Evolutionary conservation across 2,329 filamentous ascomycete species (phyloP), one percentile per base, ranked within the genome.

Genomic region (Alternaria rosae): DNA sequence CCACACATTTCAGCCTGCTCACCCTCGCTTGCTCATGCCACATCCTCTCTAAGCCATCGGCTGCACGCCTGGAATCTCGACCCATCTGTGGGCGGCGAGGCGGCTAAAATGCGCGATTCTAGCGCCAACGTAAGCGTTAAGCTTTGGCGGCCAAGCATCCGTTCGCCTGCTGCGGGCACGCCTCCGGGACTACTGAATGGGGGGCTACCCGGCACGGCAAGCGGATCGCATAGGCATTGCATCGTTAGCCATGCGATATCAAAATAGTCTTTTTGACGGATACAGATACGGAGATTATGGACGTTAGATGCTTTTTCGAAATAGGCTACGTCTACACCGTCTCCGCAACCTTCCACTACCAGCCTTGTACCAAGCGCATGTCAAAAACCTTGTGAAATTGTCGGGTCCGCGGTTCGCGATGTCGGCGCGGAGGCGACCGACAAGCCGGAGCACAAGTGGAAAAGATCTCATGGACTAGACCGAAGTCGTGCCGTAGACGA

Each of bases 51-150:
- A 43, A 28, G 21, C 30, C 48, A 45, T 21, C 42, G 45, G 45
- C 45, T 65, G 62, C 65, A 65, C 51, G 63, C 45, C 52, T 57
- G 20, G 50, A 61, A 63, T 64, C 64, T 69, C 64, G 64, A 64
- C 62, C 50, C 61, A 41, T 53, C 25, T 38, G 30, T 57, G 52
- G 57, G 59, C 54, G 44, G 58, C 57, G 44, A 61, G 45, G 58
- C 63, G 59, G 56, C 66, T 65, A 67, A 52, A 21, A 57, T 57
- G 51, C 50, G 38, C 35, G 52, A 53, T 45, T 23, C 38, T 59
- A 61, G 54, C 13, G 32, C 7, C 28, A 20, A 17, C 17, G 47
- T 25, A 51, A 35, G 30, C 17, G 17, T 45, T 53, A 67, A 67
- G 65, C 61, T 66, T 67, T 61, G 26, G 4, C 10, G 12, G 67